phyloP scores from a whole-genome alignment of 805 yeast genomes.

The Scheffersomyces coipomensis region DNA sequence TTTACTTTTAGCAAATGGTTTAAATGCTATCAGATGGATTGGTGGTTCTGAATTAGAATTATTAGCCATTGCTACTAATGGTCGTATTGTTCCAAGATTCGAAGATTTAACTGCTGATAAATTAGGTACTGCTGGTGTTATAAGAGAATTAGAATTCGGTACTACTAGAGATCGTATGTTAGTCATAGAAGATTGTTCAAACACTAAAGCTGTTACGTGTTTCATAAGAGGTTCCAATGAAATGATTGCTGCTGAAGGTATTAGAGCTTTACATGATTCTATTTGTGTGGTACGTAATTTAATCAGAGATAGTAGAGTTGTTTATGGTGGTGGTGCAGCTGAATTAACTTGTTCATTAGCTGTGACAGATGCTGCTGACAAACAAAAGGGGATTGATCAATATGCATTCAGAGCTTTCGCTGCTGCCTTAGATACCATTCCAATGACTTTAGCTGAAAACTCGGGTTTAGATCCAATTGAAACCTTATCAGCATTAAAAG shows the following conservation, averaged over 20 bases:
- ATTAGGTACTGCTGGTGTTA: conserved; percentile 83
- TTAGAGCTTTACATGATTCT: conserved; percentile 94
- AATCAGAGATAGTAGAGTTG: conserved; percentile 86
- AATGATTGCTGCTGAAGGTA: conserved; percentile 97
- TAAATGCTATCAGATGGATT: conserved; percentile 98
- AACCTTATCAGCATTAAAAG: conserved; percentile 77
- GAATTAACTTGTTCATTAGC: conserved; percentile 92
- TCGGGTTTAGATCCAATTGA: conserved; percentile 95
- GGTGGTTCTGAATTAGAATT: conserved; percentile 96
- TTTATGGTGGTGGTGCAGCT: conserved; percentile 99
- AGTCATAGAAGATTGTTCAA: conserved; percentile 85
- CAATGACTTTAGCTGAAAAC: conserved; percentile 94
- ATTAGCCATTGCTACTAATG: conserved; percentile 96
- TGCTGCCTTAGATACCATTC: conserved; percentile 84
- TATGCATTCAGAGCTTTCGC: conserved; percentile 97
- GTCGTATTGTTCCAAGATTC: conserved; percentile 95
- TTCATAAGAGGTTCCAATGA: conserved; percentile 94
- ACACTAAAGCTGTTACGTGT: conserved; percentile 86
- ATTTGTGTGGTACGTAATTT: conserved; percentile 96
- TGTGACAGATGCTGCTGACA: conserved; percentile 87
- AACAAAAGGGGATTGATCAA: conserved; percentile 93
- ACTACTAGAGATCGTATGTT: conserved; percentile 96
- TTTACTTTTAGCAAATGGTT: conserved; percentile 76
- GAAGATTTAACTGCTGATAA: conserved; percentile 83
- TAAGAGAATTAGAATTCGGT: conserved; percentile 89